These are phyloP conservation scores for Kodamaea ohmeri DNA, from an alignment of 1,139 yeast genomes.

Conservation along the genomic window DNA sequence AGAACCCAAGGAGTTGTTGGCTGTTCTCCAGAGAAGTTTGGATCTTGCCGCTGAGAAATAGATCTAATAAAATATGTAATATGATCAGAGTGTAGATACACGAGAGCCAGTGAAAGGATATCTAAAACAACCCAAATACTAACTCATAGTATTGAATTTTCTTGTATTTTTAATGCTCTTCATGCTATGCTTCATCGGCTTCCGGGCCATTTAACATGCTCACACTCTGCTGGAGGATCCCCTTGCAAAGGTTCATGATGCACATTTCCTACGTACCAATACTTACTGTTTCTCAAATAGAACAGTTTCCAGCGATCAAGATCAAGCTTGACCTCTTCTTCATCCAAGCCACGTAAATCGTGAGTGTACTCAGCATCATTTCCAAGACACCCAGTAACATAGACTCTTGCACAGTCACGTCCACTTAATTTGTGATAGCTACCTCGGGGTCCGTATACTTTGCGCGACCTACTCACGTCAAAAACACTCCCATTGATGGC, in stretches of 20 bases:
- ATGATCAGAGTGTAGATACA: too few relatives aligned
- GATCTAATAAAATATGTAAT: too few relatives aligned
- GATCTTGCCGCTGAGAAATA: constrained; percentile 43
- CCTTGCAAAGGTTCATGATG: constrained; percentile 36
- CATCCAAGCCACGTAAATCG: constrained; percentile 63
- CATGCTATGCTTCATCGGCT: not conserved
- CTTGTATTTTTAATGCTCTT: too few relatives aligned
- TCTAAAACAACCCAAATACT: too few relatives aligned
- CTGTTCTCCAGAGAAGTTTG: constrained; percentile 56
- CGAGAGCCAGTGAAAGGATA: too few relatives aligned
- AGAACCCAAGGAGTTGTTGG: constrained; percentile 52
- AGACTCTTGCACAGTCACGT: constrained; percentile 69
- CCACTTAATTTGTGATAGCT: constrained; percentile 64
- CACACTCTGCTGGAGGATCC: constrained; percentile 38
- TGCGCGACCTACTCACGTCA: constrained; percentile 59
- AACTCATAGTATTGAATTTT: too few relatives aligned
- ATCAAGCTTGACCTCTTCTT: constrained; percentile 29
- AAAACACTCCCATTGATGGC: constrained; percentile 67
- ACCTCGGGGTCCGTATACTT: constrained; percentile 65
- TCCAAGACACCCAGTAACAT: constrained; percentile 71
- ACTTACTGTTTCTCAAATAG: constrained; percentile 44
- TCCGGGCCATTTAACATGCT: constrained; percentile 27
- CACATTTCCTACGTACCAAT: constrained; percentile 67
- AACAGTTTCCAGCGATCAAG: constrained; percentile 51
- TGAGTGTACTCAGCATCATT: constrained; percentile 58